phyloP scores from a whole-genome alignment of 2,329 filamentous ascomycete genomes.

The Penicillium palitans region DNA sequence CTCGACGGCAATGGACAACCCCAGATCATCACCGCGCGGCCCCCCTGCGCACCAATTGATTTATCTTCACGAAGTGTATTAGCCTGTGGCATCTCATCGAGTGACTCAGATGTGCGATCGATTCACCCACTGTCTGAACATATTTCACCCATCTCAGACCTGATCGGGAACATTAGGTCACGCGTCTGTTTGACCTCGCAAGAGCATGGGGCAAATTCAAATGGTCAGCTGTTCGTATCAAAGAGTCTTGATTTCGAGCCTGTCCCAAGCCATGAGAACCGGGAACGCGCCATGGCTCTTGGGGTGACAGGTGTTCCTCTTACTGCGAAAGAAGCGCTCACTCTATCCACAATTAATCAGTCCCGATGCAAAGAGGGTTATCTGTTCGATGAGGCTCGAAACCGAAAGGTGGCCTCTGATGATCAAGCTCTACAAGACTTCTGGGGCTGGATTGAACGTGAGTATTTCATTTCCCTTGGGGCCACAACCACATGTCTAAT shows the following conservation, averaged over 20 bases:
- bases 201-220: constrained; percentile 8
- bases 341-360: constrained; percentile 43
- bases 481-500: constrained; percentile 10
- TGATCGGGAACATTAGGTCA: constrained; percentile 33
- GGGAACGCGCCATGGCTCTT: constrained; percentile 38
- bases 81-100: constrained; percentile 32
- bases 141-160: constrained; percentile 30
- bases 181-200: constrained; percentile 23
- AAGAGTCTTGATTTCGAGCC: constrained; percentile 16
- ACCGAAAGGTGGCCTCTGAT: constrained; percentile 56
- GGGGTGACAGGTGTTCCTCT: constrained; percentile 32
- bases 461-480: constrained; percentile 14
- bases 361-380: constrained; percentile 57
- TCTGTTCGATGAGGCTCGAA: constrained; percentile 55
- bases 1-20: constrained; percentile 55
- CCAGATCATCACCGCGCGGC: constrained; percentile 50
- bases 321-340: constrained; percentile 42
- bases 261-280: constrained; percentile 41
- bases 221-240: constrained; percentile 9
- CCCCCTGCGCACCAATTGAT: constrained; percentile 40
- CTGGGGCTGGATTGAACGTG: constrained; percentile 59
- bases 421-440: constrained; percentile 58
- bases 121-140: constrained; percentile 34
- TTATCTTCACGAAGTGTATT: constrained; percentile 41
- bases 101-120: constrained; percentile 32